Evolutionary conservation across 306 rosid species (phyloP), one percentile per base, ranked within the genome.

Genomic region (Astragalus glycyphyllos): DNA sequence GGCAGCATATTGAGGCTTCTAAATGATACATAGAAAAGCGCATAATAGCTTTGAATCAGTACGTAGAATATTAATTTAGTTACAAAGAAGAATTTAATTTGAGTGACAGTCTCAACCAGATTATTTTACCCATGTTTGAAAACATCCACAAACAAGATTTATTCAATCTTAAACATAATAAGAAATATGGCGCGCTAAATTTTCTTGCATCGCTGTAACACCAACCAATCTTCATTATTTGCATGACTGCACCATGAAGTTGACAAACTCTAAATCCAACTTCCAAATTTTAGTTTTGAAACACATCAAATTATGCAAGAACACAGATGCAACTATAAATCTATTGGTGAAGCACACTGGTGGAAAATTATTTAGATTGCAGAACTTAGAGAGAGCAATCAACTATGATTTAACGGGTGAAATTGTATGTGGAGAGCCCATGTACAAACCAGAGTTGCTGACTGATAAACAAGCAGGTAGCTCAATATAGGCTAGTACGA

Each of bases 401-500:
- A 31, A 42, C 20, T 45, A 34, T 35, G 54, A 38, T 14, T 40
- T 20, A 62, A 26, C 54, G 4, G 14, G n/a, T 58, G 40, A 71
- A 58, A 59, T 57, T 55, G 32, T 5, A 41, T 11, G 5, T 41
- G 5, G 7, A n/a, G 13, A 31, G n/a, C 58, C 56, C 47, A 29
- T n/a, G n/a, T n/a, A n/a, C 11, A 46, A 35, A 66, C 41, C 54
- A 69, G 48, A 50, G 60, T 65, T 54, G 38, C 45, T 5, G 1
- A 32, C 56, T 45, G 42, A 71, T 45, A 71, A 58, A 42, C 34
- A 77, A 77, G 37, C 65, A 10, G 11, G 72, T 23, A 48, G 38
- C 46, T 50, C 44, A 65, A 65, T 16, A 15, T 29, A 63, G 23
- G 23, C 15, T 31, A 49, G 63, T 38, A 61, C 44, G 12, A 79